Conservation (phyloP, 495 filamentous ascomycete genomes). For the Bombardia bombarda region DNA sequence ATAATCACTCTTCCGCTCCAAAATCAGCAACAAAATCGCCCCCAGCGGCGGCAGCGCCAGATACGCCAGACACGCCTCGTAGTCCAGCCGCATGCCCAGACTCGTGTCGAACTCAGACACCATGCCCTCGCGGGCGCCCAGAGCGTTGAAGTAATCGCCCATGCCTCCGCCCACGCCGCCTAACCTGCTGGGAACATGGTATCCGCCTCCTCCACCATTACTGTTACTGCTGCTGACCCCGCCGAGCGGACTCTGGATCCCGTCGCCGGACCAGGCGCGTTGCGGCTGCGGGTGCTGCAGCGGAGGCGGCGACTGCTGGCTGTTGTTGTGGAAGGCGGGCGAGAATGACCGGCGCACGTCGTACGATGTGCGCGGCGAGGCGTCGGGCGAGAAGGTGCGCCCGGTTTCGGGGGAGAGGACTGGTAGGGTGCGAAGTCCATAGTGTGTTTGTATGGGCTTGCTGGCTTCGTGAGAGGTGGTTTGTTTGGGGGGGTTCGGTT, state of each 20-base stretch:
- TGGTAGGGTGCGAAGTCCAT: slow-evolving; percentile 99
- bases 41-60: slow-evolving; percentile 79
- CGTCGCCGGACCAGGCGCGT: slow-evolving; percentile 38
- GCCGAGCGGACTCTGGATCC: slow-evolving; percentile 3
- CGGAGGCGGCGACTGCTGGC: slow-evolving; percentile 33
- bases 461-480: background rate
- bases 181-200: background rate
- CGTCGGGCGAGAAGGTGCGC: slow-evolving; percentile 58
- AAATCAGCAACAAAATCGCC: slow-evolving; percentile 70
- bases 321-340: slow-evolving; percentile 28
- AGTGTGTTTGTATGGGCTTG: background rate
- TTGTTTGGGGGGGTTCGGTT: too few relatives aligned
- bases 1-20: slow-evolving; percentile 94
- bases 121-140: slow-evolving; percentile 25
- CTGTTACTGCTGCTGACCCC: background rate
- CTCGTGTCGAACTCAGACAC: slow-evolving; percentile 63
- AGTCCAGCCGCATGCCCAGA: slow-evolving; percentile 58
- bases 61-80: slow-evolving; percentile 90
- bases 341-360: slow-evolving; percentile 40
- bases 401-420: slow-evolving; percentile 72
- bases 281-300: slow-evolving; percentile 43
- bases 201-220: background rate
- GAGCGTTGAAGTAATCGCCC: slow-evolving; percentile 28
- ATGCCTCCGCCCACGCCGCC: slow-evolving; percentile 12
- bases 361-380: slow-evolving; percentile 45